Base-by-base conservation (phyloP, 192 early-diverging fungal species). In the Coemansia sp. region DNA sequence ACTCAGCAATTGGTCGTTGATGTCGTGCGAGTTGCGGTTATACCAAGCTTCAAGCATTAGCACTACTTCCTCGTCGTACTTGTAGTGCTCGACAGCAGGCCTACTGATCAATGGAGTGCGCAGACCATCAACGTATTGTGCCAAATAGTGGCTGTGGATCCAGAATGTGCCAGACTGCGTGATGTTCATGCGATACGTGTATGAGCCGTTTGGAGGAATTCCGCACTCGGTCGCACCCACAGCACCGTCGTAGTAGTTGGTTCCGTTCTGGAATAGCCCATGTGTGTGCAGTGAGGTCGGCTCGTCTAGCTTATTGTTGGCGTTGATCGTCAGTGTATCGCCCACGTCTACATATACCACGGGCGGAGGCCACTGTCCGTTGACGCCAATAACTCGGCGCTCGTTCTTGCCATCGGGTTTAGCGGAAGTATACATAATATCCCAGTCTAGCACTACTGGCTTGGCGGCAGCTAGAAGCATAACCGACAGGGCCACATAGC, bases 121-220 rank as follows among this genome's bases (percentile, higher is more conserved):
- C 64, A 94, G 75, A 46, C 94, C 94, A 62, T 95, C 94, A 37
- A 92, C 87, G 68, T 93, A 93, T 79, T 95, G 92, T 11, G 79
- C 87, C 64, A 62, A 70, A 61, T 66, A 85, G 75, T 94, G 93
- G 55, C 86, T 81, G 69, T 94, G 93, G 60, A 90, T 86, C 94
- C 94, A 96, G 78, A 85, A 94, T 8, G 92, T 94, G 34, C 94
- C 94, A 23, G 85, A 82, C 69, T 95, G 92, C 36, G 78, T 72
- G 15, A 90, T 77, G 6, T 80, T 72, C 55, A 90, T 88, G 11
- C 79, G 82, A 69, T 95, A 95, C 1, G 91, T 89, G 72, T 87
- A 90, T 19, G 66, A 80, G 48, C 66, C 66, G 34, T 86, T 86
- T 4, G 87, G 79, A 29, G 92, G 84, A 48, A 95, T 94, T 2